phyloP scores from a whole-genome alignment of 768 basidiomycete species.

The Cyclocybe aegerita region DNA sequence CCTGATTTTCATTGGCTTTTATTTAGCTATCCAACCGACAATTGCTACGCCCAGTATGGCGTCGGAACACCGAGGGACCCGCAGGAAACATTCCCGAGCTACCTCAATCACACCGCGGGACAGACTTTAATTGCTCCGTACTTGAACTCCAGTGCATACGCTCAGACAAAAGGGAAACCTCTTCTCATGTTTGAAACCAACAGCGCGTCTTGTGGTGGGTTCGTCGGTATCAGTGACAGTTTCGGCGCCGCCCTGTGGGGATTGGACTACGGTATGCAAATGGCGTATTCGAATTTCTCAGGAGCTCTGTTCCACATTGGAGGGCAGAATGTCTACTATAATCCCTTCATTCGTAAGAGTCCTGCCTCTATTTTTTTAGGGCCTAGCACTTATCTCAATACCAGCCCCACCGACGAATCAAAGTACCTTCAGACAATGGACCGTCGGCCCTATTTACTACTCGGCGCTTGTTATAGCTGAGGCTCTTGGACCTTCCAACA shows the following conservation, averaged over 20 bases:
- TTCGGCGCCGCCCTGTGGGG: conserved; percentile 68
- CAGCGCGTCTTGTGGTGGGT: conserved; percentile 69
- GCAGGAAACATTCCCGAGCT: conserved; percentile 53
- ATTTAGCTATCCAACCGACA: conserved; percentile 58
- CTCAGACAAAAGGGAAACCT: conserved; percentile 40
- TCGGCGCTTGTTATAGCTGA: conserved; percentile 71
- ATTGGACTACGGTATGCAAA: conserved; percentile 57
- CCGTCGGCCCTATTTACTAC: conserved; percentile 76
- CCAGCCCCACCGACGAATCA: conserved; percentile 57
- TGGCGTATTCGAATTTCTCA: conserved; percentile 55
- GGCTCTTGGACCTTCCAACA: conserved; percentile 59
- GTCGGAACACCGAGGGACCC: conserved; percentile 39
- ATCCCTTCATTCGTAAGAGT: conserved; percentile 42
- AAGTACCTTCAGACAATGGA: conserved; percentile 66
- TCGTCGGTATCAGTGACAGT: conserved; percentile 58
- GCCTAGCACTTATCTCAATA: conserved; percentile 1
- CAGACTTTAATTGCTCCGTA: conserved; percentile 50
- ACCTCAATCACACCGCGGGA: conserved; percentile 61
- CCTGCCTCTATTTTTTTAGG: background rate
- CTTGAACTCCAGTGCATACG: conserved; percentile 45
- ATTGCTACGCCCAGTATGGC: conserved; percentile 54
- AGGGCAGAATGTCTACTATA: conserved; percentile 65
- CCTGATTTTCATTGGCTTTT: conserved; percentile 29
- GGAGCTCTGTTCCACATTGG: conserved; percentile 55
- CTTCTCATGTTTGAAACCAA: conserved; percentile 74